Evolutionary conservation across 352 stramenopile genomes (phyloP).

Genomic region (Phytophthora podocarpi): DNA sequence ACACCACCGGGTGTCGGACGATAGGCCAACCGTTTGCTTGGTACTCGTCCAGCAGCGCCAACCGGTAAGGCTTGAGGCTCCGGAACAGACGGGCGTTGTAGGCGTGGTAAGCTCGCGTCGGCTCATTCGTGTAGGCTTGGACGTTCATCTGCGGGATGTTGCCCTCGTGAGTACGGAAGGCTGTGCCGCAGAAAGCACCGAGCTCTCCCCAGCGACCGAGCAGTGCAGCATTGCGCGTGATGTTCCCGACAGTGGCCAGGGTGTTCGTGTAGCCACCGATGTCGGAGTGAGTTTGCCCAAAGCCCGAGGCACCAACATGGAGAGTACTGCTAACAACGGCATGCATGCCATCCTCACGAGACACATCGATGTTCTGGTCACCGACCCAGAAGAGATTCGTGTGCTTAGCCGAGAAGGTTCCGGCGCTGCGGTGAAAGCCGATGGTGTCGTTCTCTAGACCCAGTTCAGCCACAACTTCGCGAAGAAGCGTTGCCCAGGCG

Average conservation of each 20-base stretch:
- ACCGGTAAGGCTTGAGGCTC: constrained; percentile 31
- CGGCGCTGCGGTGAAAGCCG: constrained; percentile 32
- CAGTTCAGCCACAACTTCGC: constrained; percentile 24
- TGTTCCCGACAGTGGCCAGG: constrained; percentile 25
- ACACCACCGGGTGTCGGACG: constrained; percentile 31
- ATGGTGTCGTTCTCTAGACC: constrained; percentile 34
- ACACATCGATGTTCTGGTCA: constrained; percentile 38
- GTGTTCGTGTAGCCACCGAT: constrained; percentile 37
- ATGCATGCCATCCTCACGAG: constrained; percentile 30
- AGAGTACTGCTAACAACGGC: constrained; percentile 32
- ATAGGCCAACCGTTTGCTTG: constrained; percentile 28
- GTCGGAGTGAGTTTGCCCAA: constrained; percentile 31
- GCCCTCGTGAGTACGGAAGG: constrained; percentile 35
- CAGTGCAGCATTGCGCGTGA: constrained; percentile 28
- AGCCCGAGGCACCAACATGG: constrained; percentile 29
- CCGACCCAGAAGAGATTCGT: constrained; percentile 38
- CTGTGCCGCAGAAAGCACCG: constrained; percentile 27
- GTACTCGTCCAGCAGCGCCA: constrained; percentile 27
- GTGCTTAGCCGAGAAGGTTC: constrained; percentile 33
- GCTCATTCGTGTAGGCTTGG: constrained; percentile 31
- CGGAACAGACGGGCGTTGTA: constrained; percentile 34
- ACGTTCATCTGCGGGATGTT: constrained; percentile 36
- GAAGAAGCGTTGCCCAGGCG: constrained; percentile 26
- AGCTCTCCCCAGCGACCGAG: constrained; percentile 34
- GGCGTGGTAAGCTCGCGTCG: constrained; percentile 27